Evolutionary conservation across 345 rosid genomes (phyloP), one percentile per base, ranked within the genome.

Genomic region (Alliaria petiolata): DNA sequence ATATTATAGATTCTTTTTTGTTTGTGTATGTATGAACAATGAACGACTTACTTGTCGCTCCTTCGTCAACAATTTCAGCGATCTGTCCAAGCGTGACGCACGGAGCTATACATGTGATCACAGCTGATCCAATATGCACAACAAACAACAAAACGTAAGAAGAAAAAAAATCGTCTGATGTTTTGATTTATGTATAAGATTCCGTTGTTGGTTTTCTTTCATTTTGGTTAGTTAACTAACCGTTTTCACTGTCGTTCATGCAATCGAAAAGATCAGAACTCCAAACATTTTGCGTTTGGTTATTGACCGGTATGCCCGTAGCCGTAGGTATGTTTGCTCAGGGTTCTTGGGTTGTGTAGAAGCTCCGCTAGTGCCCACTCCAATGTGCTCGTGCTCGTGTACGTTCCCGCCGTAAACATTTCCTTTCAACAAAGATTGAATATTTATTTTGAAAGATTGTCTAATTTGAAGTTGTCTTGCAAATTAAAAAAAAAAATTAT

Each of bases 181-280:
- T n/a, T 57, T 45, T 15, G 20, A 16, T 4, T 33, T 46, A 19
- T 43, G 34, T 13, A 36, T 50, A 17, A 46, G 19, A 19, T 46
- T 47, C 33, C 5, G 31, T 28, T 10, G 6, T 1, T 40, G 35
- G 8, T 25, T 11, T 40, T 69, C 14, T n/a, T n/a, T n/a, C n/a
- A n/a, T n/a, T n/a, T n/a, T n/a, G n/a, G n/a, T n/a, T n/a, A n/a
- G 14, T 56, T 38, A 50, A 38, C 61, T 57, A 15, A 89, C 96
- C 87, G 57, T 85, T 89, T 52, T 20, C 65, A 13, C 87, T 84
- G 52, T 89, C 89, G 15, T 89, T 85, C 89, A 86, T 80, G 83
- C 86, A 86, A 52, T 82, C 88, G 47, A 86, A 86, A 4, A 89
- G 71, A n/a, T 83, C 85, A 10, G 82, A 82, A 51, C 17, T 80